A percentile compares a stretch with the other conserved stretches of the same genome.
Conservation (phyloP, 768 basidiomycete genomes). For the Leccinum truebloodii region DNA sequence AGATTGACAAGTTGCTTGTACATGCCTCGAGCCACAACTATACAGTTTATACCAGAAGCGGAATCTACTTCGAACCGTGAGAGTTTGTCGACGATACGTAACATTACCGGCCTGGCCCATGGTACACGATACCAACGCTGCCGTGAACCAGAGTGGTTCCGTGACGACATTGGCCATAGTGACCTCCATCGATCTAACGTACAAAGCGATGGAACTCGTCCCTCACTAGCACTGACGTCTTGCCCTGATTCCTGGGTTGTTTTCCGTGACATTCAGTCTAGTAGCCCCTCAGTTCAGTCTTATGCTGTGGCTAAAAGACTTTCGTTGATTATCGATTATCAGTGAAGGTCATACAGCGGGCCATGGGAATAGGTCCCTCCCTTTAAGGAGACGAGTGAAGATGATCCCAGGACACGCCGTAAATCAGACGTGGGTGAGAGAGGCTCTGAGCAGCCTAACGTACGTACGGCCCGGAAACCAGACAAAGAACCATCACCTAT, state of each 20-base stretch:
- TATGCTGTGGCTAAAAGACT: not conserved
- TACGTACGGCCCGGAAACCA: constrained; percentile 2
- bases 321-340: not conserved
- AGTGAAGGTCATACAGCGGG: not conserved
- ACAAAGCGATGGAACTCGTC: not conserved
- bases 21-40: too few relatives aligned
- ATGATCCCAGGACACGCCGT: constrained; percentile 13
- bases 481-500: constrained; percentile 16
- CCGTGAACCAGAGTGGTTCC: not conserved
- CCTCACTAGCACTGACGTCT: not conserved
- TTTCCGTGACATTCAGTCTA: constrained; percentile 6
- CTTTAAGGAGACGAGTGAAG: constrained; percentile 6
- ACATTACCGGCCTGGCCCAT: too few relatives aligned
- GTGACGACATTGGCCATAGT: constrained; percentile 2
- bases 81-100: too few relatives aligned
- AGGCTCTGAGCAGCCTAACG: not conserved
- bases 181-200: not conserved
- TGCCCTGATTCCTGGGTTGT: constrained; percentile 22
- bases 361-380: constrained; percentile 16
- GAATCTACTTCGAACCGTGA: too few relatives aligned
- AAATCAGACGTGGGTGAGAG: constrained; percentile 10
- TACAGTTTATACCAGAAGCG: too few relatives aligned
- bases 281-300: constrained; percentile 9
- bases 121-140: not conserved
- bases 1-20: not conserved